Evolutionary conservation across 192 early-diverging fungal genomes (phyloP).

Genomic region (Radiomyces spectabilis): DNA sequence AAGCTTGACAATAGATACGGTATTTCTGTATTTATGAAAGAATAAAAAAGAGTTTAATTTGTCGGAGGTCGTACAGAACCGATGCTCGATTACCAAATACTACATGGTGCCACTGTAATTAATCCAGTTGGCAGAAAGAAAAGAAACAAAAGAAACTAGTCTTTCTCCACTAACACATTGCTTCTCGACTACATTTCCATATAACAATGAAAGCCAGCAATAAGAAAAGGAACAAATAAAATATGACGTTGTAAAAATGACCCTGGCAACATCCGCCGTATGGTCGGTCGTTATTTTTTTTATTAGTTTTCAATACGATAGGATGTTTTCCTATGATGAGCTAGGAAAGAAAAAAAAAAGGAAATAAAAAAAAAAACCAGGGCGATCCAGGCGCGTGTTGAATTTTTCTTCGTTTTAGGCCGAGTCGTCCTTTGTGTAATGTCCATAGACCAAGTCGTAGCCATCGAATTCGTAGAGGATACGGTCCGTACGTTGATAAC

Average conservation of each 20-base stretch:
- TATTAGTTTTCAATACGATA: no score
- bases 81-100: neutral
- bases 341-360: no score
- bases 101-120: neutral
- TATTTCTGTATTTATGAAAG: neutral
- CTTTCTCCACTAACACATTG: neutral
- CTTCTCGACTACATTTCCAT: no score
- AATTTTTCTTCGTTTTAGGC: neutral
- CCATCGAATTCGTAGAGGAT: conserved; percentile 77
- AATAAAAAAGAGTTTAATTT: neutral
- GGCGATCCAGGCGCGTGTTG: no score
- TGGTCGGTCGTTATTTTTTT: no score
- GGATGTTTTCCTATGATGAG: no score
- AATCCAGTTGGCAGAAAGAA: neutral
- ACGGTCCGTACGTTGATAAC: conserved; percentile 55
- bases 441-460: conserved; percentile 69
- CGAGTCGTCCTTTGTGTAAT: conserved; percentile 32
- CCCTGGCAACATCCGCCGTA: no score
- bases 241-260: no score
- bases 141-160: neutral
- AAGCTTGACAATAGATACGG: no score
- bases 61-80: neutral
- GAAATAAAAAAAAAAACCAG: no score
- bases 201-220: no score
- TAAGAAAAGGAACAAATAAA: no score